Base-by-base conservation (phyloP, 192 early-diverging fungal species). In the Entomortierella chlamydospora region DNA sequence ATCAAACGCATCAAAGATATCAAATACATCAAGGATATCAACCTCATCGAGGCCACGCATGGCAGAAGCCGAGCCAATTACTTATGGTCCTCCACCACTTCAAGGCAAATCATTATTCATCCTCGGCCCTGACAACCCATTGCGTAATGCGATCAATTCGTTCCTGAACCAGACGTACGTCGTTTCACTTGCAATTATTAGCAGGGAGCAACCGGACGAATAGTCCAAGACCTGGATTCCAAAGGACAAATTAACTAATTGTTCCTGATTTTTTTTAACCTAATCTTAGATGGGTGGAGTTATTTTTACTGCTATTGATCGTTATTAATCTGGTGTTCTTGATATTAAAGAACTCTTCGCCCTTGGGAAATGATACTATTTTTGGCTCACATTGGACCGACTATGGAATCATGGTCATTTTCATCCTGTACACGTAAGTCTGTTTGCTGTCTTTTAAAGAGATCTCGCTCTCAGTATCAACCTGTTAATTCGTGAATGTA, bases 381-480 rank as follows among this genome's bases (percentile, higher is more conserved):
- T 89, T 83, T 83, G 86, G 85, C 10, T 43, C 54, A 34, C 81
- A 71, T 29, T 86, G 85, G 84, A 73, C 80, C 51, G 83, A 89
- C 34, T 86, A 84, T 72, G 79, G 68, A 25, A 55, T 89, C 12
- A 54, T 89, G 6, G 73, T 43, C 4, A 81, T 89, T 20, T 89
- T 87, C 64, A 64, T 64, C 39, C 72, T 84, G 53, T 87, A 86
- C 61, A 87, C 88, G 88, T 87, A 84, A 70, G 83, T 63, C 15
- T 20, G 20, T 0, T 18, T 13, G 29, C 55, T 20, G 6, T 57
- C 12, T 57, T 20, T 57, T n/a, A n/a, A n/a, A n/a, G n/a, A n/a
- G n/a, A n/a, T n/a, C n/a, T n/a, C n/a, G n/a, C n/a, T 15, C 26
- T 29, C 8, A 29, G 3, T 25, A 30, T 12, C 6, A 5, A 51